A percentile compares a stretch with the other conserved stretches of the same genome.
Evolutionary conservation across 257 asterid species (phyloP).

Genomic region (Solanum paucissectum): DNA sequence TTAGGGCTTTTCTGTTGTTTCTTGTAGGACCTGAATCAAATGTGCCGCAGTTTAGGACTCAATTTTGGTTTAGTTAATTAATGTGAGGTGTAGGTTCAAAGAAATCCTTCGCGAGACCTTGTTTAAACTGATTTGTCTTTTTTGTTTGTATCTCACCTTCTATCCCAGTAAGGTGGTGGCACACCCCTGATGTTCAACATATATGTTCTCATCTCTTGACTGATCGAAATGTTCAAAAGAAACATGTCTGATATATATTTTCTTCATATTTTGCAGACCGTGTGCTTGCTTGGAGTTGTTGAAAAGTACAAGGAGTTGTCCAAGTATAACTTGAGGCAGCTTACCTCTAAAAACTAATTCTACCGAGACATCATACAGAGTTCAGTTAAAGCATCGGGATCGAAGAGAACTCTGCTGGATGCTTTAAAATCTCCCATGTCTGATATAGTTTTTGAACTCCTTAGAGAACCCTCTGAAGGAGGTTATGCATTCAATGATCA

Average conservation of each 20-base stretch:
- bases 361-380: background rate
- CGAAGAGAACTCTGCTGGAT: background rate
- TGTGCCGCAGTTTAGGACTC: background rate
- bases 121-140: background rate
- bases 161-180: background rate
- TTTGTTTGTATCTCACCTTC: background rate
- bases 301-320: constrained; percentile 90
- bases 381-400: background rate
- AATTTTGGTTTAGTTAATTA: background rate
- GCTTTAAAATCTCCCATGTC: background rate
- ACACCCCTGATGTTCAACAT: background rate
- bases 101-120: background rate
- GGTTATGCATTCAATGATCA: background rate
- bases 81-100: background rate
- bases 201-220: background rate
- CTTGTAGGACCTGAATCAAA: background rate
- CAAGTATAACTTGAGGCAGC: constrained; percentile 89
- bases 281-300: constrained; percentile 88
- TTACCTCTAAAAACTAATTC: constrained; percentile 24
- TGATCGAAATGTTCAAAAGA: background rate
- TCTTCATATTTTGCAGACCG: constrained; percentile 45
- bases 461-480: background rate
- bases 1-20: background rate
- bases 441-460: background rate
- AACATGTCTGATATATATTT: background rate